Evolutionary conservation across 1,139 yeast species (phyloP).

Genomic region (Saccharomycopsis hybrid): DNA sequence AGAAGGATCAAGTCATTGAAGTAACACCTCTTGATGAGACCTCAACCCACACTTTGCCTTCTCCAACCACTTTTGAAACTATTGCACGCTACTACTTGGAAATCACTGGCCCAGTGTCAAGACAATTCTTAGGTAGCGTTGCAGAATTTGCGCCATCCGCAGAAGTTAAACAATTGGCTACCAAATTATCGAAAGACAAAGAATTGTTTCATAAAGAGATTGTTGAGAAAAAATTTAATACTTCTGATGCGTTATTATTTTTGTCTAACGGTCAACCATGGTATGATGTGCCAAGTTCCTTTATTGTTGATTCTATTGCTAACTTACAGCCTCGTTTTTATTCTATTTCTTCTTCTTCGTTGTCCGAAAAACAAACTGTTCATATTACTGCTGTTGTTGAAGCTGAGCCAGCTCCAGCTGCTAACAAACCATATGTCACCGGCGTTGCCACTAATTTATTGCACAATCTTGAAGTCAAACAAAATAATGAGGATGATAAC

Average conservation of each 20-base stretch:
- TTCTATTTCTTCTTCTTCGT: constrained; percentile 89
- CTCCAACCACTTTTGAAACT: constrained; percentile 87
- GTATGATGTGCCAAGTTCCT: constrained; percentile 75
- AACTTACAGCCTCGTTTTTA: constrained; percentile 92
- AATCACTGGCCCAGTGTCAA: constrained; percentile 88
- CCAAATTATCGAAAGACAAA: constrained; percentile 62
- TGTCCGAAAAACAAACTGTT: constrained; percentile 65
- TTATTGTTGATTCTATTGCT: constrained; percentile 72
- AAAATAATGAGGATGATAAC: constrained; percentile 33
- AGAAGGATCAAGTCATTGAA: constrained; percentile 51
- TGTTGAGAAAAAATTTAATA: constrained; percentile 53
- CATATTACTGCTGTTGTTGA: constrained; percentile 94
- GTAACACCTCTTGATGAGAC: constrained; percentile 66
- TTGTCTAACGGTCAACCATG: constrained; percentile 63
- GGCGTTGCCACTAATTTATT: constrained; percentile 93
- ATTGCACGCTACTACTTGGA: constrained; percentile 83
- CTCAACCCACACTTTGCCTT: constrained; percentile 67
- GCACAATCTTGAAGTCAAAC: constrained; percentile 52
- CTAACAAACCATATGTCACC: constrained; percentile 42
- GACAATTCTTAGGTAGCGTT: constrained; percentile 75
- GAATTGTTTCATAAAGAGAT: constrained; percentile 59
- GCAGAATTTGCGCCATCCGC: constrained; percentile 77
- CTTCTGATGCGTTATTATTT: constrained; percentile 66
- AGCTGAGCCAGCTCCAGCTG: constrained; percentile 36
- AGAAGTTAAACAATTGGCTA: constrained; percentile 45